These are phyloP conservation scores for Rhodotorula mucilaginosa DNA, from an alignment of 1,284 basidiomycete genomes.

Conservation along the genomic window DNA sequence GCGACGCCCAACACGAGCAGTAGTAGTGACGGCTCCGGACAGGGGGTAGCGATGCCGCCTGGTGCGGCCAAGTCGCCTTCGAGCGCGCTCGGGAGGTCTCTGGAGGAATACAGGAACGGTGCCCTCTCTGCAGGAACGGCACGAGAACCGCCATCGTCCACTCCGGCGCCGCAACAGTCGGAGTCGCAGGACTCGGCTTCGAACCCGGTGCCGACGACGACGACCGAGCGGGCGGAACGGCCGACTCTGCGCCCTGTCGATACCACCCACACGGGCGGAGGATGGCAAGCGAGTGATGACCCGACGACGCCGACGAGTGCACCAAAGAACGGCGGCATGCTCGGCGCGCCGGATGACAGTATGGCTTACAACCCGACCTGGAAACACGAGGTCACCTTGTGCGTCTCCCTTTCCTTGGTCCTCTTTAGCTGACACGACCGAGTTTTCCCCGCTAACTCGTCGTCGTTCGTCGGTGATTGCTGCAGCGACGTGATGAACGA, in stretches of 20 bases:
- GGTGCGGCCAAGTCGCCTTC: constrained; percentile 19
- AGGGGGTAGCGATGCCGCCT: not conserved
- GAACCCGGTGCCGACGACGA: no score
- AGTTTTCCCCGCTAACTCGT: constrained; percentile 5
- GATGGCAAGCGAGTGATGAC: constrained; percentile 17
- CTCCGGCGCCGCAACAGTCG: not conserved
- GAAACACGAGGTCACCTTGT: constrained; percentile 99
- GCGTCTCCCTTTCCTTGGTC: constrained; percentile 50
- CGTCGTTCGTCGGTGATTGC: not conserved
- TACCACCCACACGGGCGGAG: constrained; percentile 2
- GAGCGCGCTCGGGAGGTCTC: constrained; percentile 18
- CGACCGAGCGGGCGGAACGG: not conserved
- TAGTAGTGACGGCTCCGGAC: not conserved
- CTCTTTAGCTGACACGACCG: not conserved
- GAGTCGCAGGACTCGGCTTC: no score
- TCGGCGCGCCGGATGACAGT: constrained; percentile 13
- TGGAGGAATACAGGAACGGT: constrained; percentile 22
- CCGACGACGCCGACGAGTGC: constrained; percentile 30
- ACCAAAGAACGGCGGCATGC: constrained; percentile 2
- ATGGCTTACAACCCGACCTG: constrained; percentile 83
- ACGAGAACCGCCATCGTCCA: not conserved
- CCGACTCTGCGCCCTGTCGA: constrained; percentile 20
- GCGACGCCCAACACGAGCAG: not conserved
- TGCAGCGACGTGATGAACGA: constrained; percentile 90
- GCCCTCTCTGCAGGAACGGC: no score